phyloP scores from a whole-genome alignment of 495 filamentous ascomycete species.

The Aspergillus cavernicola region DNA sequence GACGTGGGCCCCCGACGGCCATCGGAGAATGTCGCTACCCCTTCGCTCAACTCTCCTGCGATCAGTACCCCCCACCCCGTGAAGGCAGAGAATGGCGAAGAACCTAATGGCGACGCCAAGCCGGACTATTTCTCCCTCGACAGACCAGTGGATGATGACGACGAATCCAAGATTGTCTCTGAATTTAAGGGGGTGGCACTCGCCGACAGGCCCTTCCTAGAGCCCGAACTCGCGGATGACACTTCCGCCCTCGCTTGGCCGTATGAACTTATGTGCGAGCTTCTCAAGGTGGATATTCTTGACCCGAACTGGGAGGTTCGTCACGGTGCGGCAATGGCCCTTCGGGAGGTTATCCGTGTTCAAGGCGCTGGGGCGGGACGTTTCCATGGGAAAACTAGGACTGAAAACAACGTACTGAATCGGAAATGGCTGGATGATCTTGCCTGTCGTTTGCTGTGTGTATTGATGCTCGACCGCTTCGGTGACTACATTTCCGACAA shows the following conservation, averaged over 20 bases:
- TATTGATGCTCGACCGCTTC: conserved; percentile 95
- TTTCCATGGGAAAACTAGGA: conserved; percentile 59
- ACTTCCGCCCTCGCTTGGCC: conserved; percentile 77
- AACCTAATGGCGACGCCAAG: conserved; percentile 44
- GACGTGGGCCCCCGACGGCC: conserved; percentile 72
- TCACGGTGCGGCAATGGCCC: conserved; percentile 94
- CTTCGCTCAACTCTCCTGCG: conserved; percentile 57
- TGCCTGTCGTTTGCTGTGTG: conserved; percentile 85
- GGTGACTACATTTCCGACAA: conserved; percentile 97
- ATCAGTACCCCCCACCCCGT: conserved; percentile 65
- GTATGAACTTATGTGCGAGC: conserved; percentile 87
- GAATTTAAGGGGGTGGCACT: conserved; percentile 83
- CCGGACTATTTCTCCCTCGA: conserved; percentile 86
- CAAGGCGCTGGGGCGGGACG: conserved; percentile 92
- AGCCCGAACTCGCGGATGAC: conserved; percentile 66
- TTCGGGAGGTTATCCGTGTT: conserved; percentile 86
- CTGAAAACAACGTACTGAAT: conserved; percentile 76
- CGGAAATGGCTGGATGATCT: conserved; percentile 86
- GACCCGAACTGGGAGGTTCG: conserved; percentile 93
- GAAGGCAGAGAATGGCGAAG: conserved; percentile 59
- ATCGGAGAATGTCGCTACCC: conserved; percentile 63
- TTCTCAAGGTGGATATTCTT: conserved; percentile 88
- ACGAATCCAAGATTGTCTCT: conserved; percentile 86
- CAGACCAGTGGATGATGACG: conserved; percentile 68
- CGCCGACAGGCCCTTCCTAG: conserved; percentile 56